Conservation (phyloP, 73 alveolate species). For the Paraurostyla sp. region DNA sequence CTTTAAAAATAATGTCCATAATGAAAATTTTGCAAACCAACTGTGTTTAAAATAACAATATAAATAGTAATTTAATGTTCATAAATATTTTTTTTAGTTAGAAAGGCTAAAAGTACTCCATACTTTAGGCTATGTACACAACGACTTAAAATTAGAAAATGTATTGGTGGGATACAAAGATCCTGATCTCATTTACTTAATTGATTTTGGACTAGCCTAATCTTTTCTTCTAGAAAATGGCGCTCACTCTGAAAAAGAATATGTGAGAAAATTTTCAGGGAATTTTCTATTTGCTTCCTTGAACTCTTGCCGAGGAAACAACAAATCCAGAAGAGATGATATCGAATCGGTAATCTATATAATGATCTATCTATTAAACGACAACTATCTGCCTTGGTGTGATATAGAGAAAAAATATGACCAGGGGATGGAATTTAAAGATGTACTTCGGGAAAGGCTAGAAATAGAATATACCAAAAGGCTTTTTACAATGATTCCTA, state of each 20-base stretch:
- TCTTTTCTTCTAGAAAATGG: slow-evolving; percentile 11
- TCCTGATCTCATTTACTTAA: slow-evolving; percentile 28
- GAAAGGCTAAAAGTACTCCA: slow-evolving; percentile 42
- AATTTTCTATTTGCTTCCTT: slow-evolving; percentile 53
- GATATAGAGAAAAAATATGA: slow-evolving; percentile 30
- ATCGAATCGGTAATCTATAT: slow-evolving; percentile 47
- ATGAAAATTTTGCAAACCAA: slow-evolving; percentile 4
- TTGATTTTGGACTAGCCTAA: slow-evolving; percentile 65
- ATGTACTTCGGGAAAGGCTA: slow-evolving; percentile 46
- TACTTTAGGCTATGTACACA: slow-evolving; percentile 55
- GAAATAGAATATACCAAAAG: slow-evolving; percentile 53
- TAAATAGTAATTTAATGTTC: slow-evolving; percentile 10
- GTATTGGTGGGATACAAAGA: slow-evolving; percentile 57
- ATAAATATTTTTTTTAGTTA: neutral
- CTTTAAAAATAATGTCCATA: slow-evolving; percentile 43
- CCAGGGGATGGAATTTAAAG: slow-evolving; percentile 37
- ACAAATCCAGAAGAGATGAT: slow-evolving; percentile 61
- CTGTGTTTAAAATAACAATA: slow-evolving; percentile 1
- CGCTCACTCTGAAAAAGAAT: slow-evolving; percentile 27
- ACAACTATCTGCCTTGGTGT: slow-evolving; percentile 63
- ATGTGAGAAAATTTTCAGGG: slow-evolving; percentile 50
- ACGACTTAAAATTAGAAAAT: slow-evolving; percentile 60
- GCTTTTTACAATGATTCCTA: slow-evolving; percentile 51
- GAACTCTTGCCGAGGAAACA: slow-evolving; percentile 62
- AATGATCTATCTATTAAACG: slow-evolving; percentile 49